These are phyloP conservation scores for Avena eriantha DNA, from an alignment of 176 grass and related monocot genomes.

Conservation along the genomic window DNA sequence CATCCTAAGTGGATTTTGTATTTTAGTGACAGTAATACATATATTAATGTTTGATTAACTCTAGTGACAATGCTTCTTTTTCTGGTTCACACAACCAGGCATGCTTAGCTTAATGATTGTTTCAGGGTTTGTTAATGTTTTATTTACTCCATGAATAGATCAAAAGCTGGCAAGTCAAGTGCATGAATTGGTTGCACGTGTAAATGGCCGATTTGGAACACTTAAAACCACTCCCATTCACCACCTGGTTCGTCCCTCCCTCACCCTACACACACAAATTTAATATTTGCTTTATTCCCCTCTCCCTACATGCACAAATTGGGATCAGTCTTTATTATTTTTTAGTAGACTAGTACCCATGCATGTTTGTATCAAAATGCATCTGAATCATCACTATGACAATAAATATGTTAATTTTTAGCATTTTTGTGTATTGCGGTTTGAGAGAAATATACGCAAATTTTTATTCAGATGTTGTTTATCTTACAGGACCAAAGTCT, in stretches of 20 bases:
- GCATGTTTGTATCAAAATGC: not conserved
- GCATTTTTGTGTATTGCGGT: not conserved
- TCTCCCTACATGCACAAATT: too few species aligned
- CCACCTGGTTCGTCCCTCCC: constrained; percentile 61
- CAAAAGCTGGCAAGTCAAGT: constrained; percentile 92
- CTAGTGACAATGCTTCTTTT: not conserved
- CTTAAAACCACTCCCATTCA: constrained; percentile 80
- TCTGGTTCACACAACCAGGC: not conserved
- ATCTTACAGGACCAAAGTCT: constrained; percentile 79
- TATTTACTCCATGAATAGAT: constrained; percentile 53
- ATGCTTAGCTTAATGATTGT: not conserved
- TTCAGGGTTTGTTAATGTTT: not conserved
- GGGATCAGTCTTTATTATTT: not conserved
- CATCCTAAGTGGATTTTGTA: not conserved
- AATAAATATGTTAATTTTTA: not conserved
- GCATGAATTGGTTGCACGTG: constrained; percentile 93
- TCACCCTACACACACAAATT: not conserved
- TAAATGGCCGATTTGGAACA: constrained; percentile 95
- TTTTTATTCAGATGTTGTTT: not conserved
- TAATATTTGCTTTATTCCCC: not conserved
- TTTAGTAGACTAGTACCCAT: constrained; percentile 4
- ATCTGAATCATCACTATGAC: not conserved
- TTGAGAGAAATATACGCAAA: not conserved
- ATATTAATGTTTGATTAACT: not conserved
- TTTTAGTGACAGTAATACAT: not conserved